Evolutionary conservation across 805 yeast genomes (phyloP).

Genomic region (Candida tibetensis): DNA sequence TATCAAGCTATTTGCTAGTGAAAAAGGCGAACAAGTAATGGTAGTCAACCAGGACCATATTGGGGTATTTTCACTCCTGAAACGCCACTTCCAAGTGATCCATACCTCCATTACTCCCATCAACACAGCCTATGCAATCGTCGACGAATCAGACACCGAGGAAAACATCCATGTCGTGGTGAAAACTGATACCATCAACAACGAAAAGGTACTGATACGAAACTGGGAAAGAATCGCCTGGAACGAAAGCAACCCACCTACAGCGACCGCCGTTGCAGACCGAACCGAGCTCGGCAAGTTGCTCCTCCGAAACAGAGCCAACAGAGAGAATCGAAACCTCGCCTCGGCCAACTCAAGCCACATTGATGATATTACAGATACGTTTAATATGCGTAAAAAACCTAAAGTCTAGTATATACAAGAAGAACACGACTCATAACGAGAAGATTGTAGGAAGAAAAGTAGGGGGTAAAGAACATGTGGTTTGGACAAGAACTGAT

Average conservation of each 20-base stretch:
- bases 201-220: slow-evolving; percentile 4
- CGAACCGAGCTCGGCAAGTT: slow-evolving; percentile 5
- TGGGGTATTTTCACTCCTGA: slow-evolving; percentile 2
- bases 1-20: neutral
- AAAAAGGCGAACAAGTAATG: slow-evolving; percentile 1
- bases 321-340: slow-evolving; percentile 1
- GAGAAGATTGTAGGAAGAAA: too few species aligned
- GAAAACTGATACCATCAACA: slow-evolving; percentile 3
- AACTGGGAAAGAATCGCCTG: slow-evolving; percentile 8
- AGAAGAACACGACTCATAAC: too few species aligned
- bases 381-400: slow-evolving; percentile 18
- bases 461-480: too few species aligned
- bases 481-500: too few species aligned
- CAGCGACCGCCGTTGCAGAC: neutral
- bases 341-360: slow-evolving; percentile 8
- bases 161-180: too few species aligned
- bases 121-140: slow-evolving; percentile 1
- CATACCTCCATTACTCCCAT: neutral
- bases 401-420: slow-evolving; percentile 2
- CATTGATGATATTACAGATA: slow-evolving; percentile 27
- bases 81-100: slow-evolving; percentile 4
- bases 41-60: slow-evolving; percentile 5
- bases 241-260: neutral
- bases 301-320: slow-evolving; percentile 3
- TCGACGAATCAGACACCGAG: too few species aligned